Base-by-base conservation (phyloP, 164 flowering plant species). In the Aristolochia fimbriata region DNA sequence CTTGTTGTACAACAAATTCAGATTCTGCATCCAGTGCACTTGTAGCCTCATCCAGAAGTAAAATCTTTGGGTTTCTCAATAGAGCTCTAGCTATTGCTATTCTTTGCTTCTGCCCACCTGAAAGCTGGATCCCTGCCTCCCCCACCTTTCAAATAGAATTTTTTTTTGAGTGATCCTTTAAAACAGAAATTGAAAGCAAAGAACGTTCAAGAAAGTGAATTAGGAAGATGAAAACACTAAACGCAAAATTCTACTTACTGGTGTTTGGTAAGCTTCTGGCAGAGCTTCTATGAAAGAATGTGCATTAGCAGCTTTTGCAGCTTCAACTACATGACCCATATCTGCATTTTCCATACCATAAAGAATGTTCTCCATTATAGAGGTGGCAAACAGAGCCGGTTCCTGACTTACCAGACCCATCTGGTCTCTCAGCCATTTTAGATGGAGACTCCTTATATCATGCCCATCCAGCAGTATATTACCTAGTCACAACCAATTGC, bases 331-430 rank as follows among this genome's bases (percentile, higher is more conserved):
- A 61, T 79, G 77, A 57, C 75, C 77, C 76, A 78, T 71, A 41
- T 54, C 70, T 25, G 91, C 93, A 68, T 76, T 77, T 68, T 75
- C 77, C 67, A 70, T 79, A 16, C 96, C 93, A 67, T 71, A 77
- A 55, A 79, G 59, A 61, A 88, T 86, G 62, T 88, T 88, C 51
- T 57, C 80, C 27, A 77, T 76, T 70, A 88, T 83, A 10, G 81
- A 70, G 24, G 86, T 81, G n/a, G 83, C 85, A 71, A 88, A 88
- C 51, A 88, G 60, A 30, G 84, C 84, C 45, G 96, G 96, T 65
- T 86, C 96, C 74, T 88, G 96, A 68, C 83, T 83, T 24, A 88
- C 96, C 65, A 88, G 69, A 10, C 96, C 96, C 73, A 88, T 84
- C 66, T 84, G 88, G 62, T 75, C 72, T 55, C 96, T 77, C 65